Evolutionary conservation across 1,284 basidiomycete species (phyloP), one percentile per base, ranked within the genome.

Genomic region (Tetrapyrgos nigripes): DNA sequence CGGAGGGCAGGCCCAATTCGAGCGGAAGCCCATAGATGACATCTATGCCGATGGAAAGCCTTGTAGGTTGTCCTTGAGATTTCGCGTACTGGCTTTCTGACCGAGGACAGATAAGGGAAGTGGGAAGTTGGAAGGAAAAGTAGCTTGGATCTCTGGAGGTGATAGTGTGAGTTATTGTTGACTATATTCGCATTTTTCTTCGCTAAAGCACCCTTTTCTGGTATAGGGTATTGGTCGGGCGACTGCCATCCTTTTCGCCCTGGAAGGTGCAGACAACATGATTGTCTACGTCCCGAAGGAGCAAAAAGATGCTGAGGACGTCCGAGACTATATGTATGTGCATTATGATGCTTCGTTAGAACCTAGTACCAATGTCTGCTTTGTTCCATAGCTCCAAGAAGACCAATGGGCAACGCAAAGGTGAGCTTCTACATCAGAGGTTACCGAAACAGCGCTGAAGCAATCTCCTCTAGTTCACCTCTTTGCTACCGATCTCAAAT

Each of bases 231-330:
- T 52, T 6, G 50, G 50, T 37, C 47, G 60, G 4, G 61, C 58
- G 3, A 43, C 51, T 11, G 61, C 57, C 2, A 52, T 60, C 17
- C 45, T 59, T 31, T 26, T 54, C 78, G 85, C 85, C 1, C 71
- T 85, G 26, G 86, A 88, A 69, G 86, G 86, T 5, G 85, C 85
- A 21, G 79, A 84, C 58, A 68, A 85, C 31, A 80, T 85, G 2
- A 68, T 88, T 44, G 74, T 78, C 43, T 82, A 84, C 70, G 74
- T 83, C 24, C 76, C 81, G 1, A 63, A 73, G 33, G 78, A 89
- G 67, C 71, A 82, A 64, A 65, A 79, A 56, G 86, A 88, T 60
- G 73, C 75, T 3, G 63, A 75, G 49, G 72, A 75, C 23, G 68
- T 74, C 37, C 72, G 75, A 40, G 65, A 80, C 17, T 65, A 75